A percentile compares a stretch with the other conserved stretches of the same genome.
Conservation (phyloP, 2,329 filamentous ascomycete genomes). For the Atkinsonella hypoxylon region DNA sequence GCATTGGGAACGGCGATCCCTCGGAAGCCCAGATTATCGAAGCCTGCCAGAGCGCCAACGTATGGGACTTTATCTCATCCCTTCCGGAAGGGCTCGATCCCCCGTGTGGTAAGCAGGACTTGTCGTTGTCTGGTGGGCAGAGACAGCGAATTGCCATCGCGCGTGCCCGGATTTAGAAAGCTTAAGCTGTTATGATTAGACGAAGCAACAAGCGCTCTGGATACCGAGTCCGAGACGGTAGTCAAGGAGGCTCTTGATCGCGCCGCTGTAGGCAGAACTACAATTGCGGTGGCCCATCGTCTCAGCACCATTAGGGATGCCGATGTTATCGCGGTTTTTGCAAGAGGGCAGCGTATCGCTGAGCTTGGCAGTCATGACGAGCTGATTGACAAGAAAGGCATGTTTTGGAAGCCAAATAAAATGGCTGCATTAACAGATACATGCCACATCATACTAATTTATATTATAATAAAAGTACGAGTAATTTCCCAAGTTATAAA, state of each 20-base stretch:
- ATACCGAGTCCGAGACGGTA: conserved; percentile 53
- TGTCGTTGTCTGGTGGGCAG: conserved; percentile 61
- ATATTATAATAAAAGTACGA: no score
- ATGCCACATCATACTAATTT: no score
- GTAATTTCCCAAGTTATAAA: no score
- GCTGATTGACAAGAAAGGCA: conserved; percentile 34
- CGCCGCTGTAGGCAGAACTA: conserved; percentile 32
- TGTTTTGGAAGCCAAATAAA: no score
- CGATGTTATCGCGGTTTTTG: conserved; percentile 51
- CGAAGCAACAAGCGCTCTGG: conserved; percentile 55
- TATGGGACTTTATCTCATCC: conserved; percentile 41
- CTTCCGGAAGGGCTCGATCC: conserved; percentile 51
- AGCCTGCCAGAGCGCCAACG: conserved; percentile 42
- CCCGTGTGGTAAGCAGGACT: conserved; percentile 52
- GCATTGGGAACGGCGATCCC: conserved; percentile 20
- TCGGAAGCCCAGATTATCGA: conserved; percentile 29
- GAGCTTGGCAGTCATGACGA: conserved; percentile 51
- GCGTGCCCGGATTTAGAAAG: conserved; percentile 55
- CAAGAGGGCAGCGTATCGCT: conserved; percentile 28
- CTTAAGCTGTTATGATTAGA: conserved; percentile 59
- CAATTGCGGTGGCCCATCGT: conserved; percentile 55
- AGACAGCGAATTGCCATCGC: conserved; percentile 64
- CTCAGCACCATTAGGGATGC: conserved; percentile 43
- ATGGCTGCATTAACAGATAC: no score
- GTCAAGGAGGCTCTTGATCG: conserved; percentile 51